phyloP scores from a whole-genome alignment of 805 yeast species.

The Saccharomycopsis sp. region DNA sequence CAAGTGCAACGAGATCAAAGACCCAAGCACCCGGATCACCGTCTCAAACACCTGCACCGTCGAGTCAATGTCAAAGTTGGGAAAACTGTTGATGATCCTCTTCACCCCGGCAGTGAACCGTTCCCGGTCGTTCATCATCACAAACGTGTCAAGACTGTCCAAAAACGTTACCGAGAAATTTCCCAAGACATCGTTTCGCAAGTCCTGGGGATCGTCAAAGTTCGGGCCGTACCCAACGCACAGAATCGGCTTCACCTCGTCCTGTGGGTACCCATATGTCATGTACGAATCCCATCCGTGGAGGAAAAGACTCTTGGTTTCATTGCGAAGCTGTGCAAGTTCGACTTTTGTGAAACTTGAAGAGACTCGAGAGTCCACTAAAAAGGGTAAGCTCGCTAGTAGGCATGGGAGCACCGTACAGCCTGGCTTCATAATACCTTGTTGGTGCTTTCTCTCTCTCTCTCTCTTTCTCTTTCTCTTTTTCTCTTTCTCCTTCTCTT shows the following conservation, averaged over 20 bases:
- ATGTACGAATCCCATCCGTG: slow-evolving; percentile 72
- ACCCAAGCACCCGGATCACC: slow-evolving; percentile 75
- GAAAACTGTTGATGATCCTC: slow-evolving; percentile 31
- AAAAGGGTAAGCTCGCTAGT: too few species aligned
- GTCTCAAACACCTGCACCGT: slow-evolving; percentile 85
- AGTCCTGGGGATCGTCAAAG: slow-evolving; percentile 40
- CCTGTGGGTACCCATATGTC: slow-evolving; percentile 66
- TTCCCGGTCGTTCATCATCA: slow-evolving; percentile 57
- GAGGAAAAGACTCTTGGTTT: slow-evolving; percentile 50
- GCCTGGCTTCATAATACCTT: too few species aligned
- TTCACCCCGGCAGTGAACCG: slow-evolving; percentile 41
- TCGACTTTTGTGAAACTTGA: slow-evolving; percentile 26
- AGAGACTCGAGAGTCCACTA: too few species aligned
- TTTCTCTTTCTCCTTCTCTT: too few species aligned
- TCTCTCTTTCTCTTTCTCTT: too few species aligned
- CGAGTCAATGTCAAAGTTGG: slow-evolving; percentile 51
- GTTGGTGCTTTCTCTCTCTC: too few species aligned
- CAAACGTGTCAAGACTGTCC: slow-evolving; percentile 72
- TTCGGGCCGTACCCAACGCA: slow-evolving; percentile 68
- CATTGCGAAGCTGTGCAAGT: slow-evolving; percentile 28
- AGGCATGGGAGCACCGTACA: too few species aligned
- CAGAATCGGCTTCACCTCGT: slow-evolving; percentile 67
- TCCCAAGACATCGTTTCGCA: slow-evolving; percentile 77
- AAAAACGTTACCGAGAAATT: slow-evolving; percentile 70
- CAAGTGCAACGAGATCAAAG: slow-evolving; percentile 69